Base-by-base conservation (phyloP, 1,284 basidiomycete genomes). In the Agroathelia rolfsii region DNA sequence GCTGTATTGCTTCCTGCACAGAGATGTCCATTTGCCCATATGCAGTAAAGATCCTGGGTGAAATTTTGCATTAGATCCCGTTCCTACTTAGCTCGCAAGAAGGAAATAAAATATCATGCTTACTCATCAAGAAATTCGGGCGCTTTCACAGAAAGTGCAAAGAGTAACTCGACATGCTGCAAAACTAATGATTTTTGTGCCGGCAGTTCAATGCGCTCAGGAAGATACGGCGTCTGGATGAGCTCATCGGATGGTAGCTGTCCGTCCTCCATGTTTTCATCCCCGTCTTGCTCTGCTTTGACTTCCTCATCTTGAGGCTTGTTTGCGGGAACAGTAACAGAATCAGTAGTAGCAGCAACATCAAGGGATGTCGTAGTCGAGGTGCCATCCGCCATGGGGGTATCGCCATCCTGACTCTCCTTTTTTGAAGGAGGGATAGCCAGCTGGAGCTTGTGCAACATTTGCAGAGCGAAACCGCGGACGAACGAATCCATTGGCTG, bases 131-230 rank as follows among this genome's bases (percentile, higher is more conserved):
- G 60, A 37, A 96, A 78, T 39, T 89, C 82, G 1, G 88, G 86
- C 13, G 80, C 67, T 49, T 90, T 88, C n/a, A 86, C 80, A 13
- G 83, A 89, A 29, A 96, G 59, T 0, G 87, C 90, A 42, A 96
- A 89, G 10, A 92, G 63, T 2, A 96, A 64, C 49, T 96, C 93
- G 28, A 95, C 76, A 54, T 96, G 86, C 51, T 93, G 90, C 21
- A 89, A 67, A 2, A 96, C 83, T 19, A 81, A 77, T 2, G 75
- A 64, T 45, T 81, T 77, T 39, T 77, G 61, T 9, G 76, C 80
- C 2, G 85, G 86, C 22, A 83, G 58, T 28, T 80, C 75, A 15
- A 92, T 69, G 13, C 74, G 71, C 41, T 77, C 74, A 0, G 80
- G 76, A 22, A 88, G 68, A 49, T 85, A 89, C 18, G 82, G 76